Percentiles rank a stretch among this genome's conserved stretches.
These are phyloP conservation scores for Blastobotrys attinorum DNA, from an alignment of 805 yeast genomes.

Conservation along the genomic window DNA sequence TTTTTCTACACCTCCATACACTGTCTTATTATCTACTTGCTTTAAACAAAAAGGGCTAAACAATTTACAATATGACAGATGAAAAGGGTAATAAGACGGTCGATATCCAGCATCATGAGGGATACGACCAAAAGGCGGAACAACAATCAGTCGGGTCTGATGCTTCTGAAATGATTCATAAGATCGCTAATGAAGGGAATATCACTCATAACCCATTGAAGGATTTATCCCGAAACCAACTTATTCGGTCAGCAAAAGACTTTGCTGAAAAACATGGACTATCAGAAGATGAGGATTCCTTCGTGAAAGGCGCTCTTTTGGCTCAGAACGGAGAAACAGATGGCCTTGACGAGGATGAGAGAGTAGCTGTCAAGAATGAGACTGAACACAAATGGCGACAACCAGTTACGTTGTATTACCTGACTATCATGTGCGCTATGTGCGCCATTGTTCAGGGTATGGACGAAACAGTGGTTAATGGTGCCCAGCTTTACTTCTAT, in stretches of 20 bases:
- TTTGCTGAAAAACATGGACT: conserved; percentile 24
- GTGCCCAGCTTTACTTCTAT: conserved; percentile 45
- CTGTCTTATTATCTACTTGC: too few relatives aligned
- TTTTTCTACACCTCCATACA: too few relatives aligned
- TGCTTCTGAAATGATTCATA: conserved; percentile 7
- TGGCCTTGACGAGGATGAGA: conserved; percentile 29
- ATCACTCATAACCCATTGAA: conserved; percentile 19
- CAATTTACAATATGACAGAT: too few relatives aligned
- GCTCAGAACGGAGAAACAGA: conserved; percentile 44
- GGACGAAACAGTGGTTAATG: conserved; percentile 67
- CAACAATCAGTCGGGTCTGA: not conserved
- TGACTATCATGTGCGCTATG: conserved; percentile 53
- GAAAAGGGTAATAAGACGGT: too few relatives aligned
- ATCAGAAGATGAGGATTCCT: conserved; percentile 21
- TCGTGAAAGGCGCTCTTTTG: conserved; percentile 44
- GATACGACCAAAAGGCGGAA: not conserved
- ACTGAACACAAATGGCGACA: conserved; percentile 41
- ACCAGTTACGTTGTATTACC: conserved; percentile 34
- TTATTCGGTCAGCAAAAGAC: conserved; percentile 13
- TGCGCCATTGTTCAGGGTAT: conserved; percentile 67
- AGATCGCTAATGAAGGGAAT: conserved; percentile 17
- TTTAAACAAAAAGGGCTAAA: too few relatives aligned
- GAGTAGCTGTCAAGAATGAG: conserved; percentile 35
- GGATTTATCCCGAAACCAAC: conserved; percentile 14
- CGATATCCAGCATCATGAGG: not conserved